A percentile compares a stretch with the other conserved stretches of the same genome.
phyloP scores from a whole-genome alignment of 306 rosid genomes.

The Gillenia trifoliata region DNA sequence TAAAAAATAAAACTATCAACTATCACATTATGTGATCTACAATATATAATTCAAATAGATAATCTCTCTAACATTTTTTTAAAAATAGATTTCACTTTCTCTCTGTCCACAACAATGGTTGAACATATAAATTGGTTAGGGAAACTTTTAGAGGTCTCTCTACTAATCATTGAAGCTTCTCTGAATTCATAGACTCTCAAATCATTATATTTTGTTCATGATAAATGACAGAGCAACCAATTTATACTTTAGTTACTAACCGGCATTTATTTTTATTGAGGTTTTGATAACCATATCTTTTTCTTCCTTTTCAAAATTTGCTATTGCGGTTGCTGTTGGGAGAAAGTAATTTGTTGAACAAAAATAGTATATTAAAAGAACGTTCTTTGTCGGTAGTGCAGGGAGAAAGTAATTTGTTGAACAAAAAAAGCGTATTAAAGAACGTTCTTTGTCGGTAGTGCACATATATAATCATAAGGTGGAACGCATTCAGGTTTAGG shows the following conservation, averaged over 20 bases:
- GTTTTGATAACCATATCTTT: conserved; percentile 24
- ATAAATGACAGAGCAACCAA: conserved; percentile 59
- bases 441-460: conserved; percentile 16
- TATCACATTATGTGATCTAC: too few relatives aligned
- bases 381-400: conserved; percentile 13
- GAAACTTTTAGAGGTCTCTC: conserved; percentile 40
- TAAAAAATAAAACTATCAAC: too few relatives aligned
- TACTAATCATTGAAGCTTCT: conserved; percentile 41
- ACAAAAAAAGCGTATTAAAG: background rate
- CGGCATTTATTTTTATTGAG: conserved; percentile 24
- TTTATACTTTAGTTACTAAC: conserved; percentile 48
- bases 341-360: conserved; percentile 16
- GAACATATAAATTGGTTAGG: conserved; percentile 39
- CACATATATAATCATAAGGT: background rate
- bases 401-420: conserved; percentile 10
- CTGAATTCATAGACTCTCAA: conserved; percentile 37
- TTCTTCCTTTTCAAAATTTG: background rate
- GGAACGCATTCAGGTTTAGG: background rate
- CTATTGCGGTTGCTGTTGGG: conserved; percentile 6
- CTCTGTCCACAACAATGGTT: conserved; percentile 13
- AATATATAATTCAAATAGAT: too few relatives aligned
- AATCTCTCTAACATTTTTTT: too few relatives aligned
- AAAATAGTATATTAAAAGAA: background rate
- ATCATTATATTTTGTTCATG: conserved; percentile 39
- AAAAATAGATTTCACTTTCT: background rate